These are phyloP conservation scores for Ophiosphaerella narmari DNA, from an alignment of 2,329 filamentous ascomycete species.

Conservation along the genomic window DNA sequence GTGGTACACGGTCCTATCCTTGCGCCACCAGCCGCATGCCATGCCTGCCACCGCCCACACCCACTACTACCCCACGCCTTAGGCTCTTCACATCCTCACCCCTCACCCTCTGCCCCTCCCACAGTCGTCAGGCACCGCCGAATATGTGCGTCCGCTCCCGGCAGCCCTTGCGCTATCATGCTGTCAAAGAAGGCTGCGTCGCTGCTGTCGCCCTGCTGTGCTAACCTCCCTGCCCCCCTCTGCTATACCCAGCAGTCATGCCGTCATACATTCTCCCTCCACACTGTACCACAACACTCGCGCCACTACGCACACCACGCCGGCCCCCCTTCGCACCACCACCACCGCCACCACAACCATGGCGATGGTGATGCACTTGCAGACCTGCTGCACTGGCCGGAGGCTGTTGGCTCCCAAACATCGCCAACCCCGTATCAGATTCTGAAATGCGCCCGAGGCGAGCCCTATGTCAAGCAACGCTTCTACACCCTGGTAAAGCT, in stretches of 20 bases:
- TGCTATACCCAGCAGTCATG: conserved; percentile 43
- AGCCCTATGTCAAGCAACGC: conserved; percentile 77
- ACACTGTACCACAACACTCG: conserved; percentile 17
- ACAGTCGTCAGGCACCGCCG: conserved; percentile 8
- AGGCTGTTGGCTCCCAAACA: conserved; percentile 41
- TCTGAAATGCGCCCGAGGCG: conserved; percentile 64
- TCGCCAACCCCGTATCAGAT: conserved; percentile 88
- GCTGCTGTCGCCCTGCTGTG: conserved; percentile 20
- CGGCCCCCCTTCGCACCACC: conserved; percentile 14
- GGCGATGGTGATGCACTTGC: neutral
- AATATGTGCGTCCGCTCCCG: conserved; percentile 29
- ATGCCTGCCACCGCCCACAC: too few relatives aligned
- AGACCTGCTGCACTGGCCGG: conserved; percentile 40
- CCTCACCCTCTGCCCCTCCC: conserved; percentile 5
- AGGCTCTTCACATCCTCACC: too few relatives aligned
- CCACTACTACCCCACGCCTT: too few relatives aligned
- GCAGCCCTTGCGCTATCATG: conserved; percentile 38
- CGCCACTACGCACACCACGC: conserved; percentile 37
- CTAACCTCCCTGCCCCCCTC: conserved; percentile 19
- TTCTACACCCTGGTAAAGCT: conserved; percentile 94
- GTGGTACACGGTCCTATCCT: neutral
- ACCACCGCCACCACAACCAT: conserved; percentile 7
- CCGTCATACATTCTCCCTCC: conserved; percentile 42
- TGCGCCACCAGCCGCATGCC: neutral
- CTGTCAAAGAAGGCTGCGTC: conserved; percentile 37